Evolutionary conservation across 768 basidiomycete genomes (phyloP), one percentile per base, ranked within the genome.

Genomic region (Russula foetens): DNA sequence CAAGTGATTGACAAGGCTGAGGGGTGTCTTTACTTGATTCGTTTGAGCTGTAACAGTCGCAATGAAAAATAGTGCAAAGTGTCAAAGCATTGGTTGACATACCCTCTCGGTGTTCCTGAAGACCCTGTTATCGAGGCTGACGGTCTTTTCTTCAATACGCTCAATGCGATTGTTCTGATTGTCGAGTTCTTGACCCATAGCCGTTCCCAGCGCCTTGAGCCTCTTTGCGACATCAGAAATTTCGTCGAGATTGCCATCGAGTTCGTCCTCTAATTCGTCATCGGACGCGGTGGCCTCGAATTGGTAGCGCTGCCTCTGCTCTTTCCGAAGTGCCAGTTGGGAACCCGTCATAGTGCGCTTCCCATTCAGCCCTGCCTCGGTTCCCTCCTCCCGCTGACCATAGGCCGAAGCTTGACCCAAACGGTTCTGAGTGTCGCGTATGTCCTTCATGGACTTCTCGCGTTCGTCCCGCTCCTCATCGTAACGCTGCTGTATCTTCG

Each of bases 181-280:
- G 66, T 93, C 86, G 57, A 98, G 83, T 70, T 98, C 95, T 62
- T 90, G 81, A 46, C 90, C 88, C 86, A 92, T 92, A 4, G 88
- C 84, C 62, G 78, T 79, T 7, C 88, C 90, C 21, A 95, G 75
- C 3, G 84, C 83, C 73, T 89, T 91, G 62, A 97, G 78, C 48
- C 84, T 77, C 74, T 85, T 89, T 2, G 90, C 83, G 53, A 87
- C 82, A 53, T 84, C 85, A 38, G 82, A 75, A 60, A 96, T 88
- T 72, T 96, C 93, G 70, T 90, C 85, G 26, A 99, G 75, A 71
- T 98, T 98, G 64, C 81, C 84, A 68, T 98, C 96, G 39, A 99
- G 68, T 73, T 98, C 94, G 67, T 98, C 88, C 75, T 99, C 96
- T 1, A 96, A 66, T 73, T 95, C 93, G 67, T 98, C 94, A 68